These are phyloP conservation scores for Sorghum bicolor DNA, from an alignment of 176 grass and related monocot species.

Conservation along the genomic window DNA sequence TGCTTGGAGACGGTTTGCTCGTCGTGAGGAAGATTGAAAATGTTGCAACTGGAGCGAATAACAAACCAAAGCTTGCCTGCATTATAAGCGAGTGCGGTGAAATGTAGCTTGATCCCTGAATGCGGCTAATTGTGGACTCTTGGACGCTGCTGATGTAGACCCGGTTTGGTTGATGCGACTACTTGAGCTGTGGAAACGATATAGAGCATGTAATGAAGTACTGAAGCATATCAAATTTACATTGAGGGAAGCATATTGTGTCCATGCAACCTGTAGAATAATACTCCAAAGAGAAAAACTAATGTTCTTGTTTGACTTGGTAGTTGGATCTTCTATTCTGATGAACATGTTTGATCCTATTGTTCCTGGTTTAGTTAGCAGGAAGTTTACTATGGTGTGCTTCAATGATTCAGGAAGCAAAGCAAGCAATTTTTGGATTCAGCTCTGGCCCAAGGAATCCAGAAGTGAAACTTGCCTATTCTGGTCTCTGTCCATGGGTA, in stretches of 20 bases:
- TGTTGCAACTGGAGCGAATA: constrained; percentile 84
- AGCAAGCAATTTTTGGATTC: not conserved
- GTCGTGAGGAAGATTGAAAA: constrained; percentile 90
- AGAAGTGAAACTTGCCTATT: not conserved
- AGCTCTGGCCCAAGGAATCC: not conserved
- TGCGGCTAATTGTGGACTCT: not conserved
- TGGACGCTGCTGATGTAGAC: not conserved
- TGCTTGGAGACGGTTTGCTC: constrained; percentile 77
- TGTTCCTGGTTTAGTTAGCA: not conserved
- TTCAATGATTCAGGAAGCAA: not conserved
- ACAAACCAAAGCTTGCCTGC: constrained; percentile 85
- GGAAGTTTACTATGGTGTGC: not conserved
- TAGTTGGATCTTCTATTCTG: not conserved
- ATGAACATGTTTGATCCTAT: not conserved
- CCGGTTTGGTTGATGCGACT: not conserved
- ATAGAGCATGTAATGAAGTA: not conserved
- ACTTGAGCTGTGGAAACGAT: not conserved
- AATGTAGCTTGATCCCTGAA: constrained; percentile 55
- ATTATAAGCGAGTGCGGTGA: constrained; percentile 83
- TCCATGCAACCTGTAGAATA: not conserved
- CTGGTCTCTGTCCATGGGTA: not conserved
- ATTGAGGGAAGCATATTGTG: not conserved
- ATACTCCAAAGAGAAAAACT: not conserved
- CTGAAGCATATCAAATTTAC: not conserved
- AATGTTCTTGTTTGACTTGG: not conserved